Conservation (phyloP, 1,284 basidiomycete genomes). For the Fistulinella cinereoalba region DNA sequence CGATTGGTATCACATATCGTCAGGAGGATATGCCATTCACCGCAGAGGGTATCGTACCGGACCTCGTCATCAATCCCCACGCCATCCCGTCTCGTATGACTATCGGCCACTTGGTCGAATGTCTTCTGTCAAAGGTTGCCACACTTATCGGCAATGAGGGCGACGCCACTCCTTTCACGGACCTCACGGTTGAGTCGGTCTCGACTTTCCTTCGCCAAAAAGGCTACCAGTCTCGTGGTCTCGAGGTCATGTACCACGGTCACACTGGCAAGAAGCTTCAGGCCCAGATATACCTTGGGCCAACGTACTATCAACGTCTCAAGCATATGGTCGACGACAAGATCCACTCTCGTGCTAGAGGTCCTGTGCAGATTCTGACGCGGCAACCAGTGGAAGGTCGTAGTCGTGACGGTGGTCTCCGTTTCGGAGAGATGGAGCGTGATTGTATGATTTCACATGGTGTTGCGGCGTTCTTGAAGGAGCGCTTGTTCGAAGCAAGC, state of each 20-base stretch:
- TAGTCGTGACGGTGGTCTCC: constrained; percentile 94
- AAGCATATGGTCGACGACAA: constrained; percentile 99
- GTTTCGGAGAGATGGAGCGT: constrained; percentile 98
- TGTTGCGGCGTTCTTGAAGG: constrained; percentile 92
- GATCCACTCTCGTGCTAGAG: constrained; percentile 98
- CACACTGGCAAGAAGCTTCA: constrained; percentile 97
- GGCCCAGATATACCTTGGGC: constrained; percentile 97
- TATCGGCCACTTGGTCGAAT: constrained; percentile 99
- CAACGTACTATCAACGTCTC: constrained; percentile 89
- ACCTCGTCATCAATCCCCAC: constrained; percentile 99
- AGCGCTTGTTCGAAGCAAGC: constrained; percentile 93
- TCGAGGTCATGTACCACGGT: constrained; percentile 97
- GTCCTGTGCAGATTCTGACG: constrained; percentile 94
- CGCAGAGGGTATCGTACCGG: constrained; percentile 89
- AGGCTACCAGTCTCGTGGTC: constrained; percentile 95
- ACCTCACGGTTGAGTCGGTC: constrained; percentile 95
- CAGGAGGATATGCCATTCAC: constrained; percentile 99
- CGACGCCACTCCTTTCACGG: constrained; percentile 98
- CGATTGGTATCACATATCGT: constrained; percentile 97
- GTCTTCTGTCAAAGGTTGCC: constrained; percentile 96
- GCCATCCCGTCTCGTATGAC: constrained; percentile 99
- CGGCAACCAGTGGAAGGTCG: constrained; percentile 98
- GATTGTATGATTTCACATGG: constrained; percentile 96
- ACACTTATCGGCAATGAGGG: constrained; percentile 96
- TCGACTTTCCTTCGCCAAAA: constrained; percentile 78